Evolutionary conservation across 192 early-diverging fungal genomes (phyloP).

Genomic region (Podila horticola): DNA sequence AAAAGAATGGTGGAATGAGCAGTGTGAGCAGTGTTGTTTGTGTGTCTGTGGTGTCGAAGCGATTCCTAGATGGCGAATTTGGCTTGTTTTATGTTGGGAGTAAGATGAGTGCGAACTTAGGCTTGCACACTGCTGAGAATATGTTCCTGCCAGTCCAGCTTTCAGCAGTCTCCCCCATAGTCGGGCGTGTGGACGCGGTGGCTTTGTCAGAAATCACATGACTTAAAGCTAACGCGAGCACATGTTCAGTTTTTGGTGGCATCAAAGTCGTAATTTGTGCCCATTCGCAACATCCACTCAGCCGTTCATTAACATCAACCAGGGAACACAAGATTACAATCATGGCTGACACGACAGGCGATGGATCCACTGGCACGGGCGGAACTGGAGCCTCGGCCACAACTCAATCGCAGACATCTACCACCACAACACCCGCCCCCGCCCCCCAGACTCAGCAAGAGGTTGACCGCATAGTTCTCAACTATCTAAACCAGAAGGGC

Average conservation of each 20-base stretch:
- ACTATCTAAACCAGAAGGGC: slow-evolving; percentile 75
- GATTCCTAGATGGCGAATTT: too few species aligned
- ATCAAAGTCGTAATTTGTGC: not conserved
- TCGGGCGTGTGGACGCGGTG: not conserved
- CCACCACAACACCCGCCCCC: slow-evolving; percentile 7
- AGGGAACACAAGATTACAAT: not conserved
- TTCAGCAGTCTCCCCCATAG: not conserved
- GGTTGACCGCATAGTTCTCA: slow-evolving; percentile 69
- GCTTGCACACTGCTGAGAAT: too few species aligned
- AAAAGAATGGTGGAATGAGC: too few species aligned
- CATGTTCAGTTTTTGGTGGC: not conserved
- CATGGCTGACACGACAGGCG: slow-evolving; percentile 36
- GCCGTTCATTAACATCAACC: not conserved
- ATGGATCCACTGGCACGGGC: slow-evolving; percentile 10
- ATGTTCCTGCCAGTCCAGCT: not conserved
- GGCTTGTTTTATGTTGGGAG: too few species aligned
- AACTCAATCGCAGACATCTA: slow-evolving; percentile 3
- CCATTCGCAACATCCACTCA: not conserved
- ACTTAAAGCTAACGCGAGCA: not conserved
- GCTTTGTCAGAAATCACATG: slow-evolving; percentile 1
- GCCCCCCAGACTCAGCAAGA: slow-evolving; percentile 52
- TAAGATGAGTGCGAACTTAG: too few species aligned
- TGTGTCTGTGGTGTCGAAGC: too few species aligned
- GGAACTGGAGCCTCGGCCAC: slow-evolving; percentile 10
- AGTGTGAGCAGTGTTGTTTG: too few species aligned